Evolutionary conservation across 352 stramenopile species (phyloP).

Genomic region (Phytophthora idaei): DNA sequence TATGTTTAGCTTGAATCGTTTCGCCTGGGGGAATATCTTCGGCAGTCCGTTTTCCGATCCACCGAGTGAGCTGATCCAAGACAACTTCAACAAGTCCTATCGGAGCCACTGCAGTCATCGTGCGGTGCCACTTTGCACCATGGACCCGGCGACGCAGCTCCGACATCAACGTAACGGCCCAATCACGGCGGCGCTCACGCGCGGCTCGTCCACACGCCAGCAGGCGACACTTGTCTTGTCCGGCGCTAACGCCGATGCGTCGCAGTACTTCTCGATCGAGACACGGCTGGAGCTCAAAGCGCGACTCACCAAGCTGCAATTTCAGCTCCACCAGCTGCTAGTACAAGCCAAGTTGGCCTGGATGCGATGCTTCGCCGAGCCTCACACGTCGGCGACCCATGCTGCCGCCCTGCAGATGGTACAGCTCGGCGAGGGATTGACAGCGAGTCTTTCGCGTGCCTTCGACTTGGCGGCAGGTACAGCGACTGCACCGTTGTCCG

Average conservation of each 20-base stretch:
- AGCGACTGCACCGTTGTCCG: conserved; percentile 36
- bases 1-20: conserved; percentile 17
- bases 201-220: conserved; percentile 29
- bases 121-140: conserved; percentile 26
- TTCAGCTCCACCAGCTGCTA: conserved; percentile 44
- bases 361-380: conserved; percentile 58
- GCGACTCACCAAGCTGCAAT: conserved; percentile 44
- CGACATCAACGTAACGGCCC: conserved; percentile 23
- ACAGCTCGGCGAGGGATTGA: conserved; percentile 46
- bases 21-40: background rate
- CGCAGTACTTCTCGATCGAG: conserved; percentile 67
- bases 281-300: conserved; percentile 59
- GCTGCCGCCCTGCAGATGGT: conserved; percentile 44
- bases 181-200: conserved; percentile 18
- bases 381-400: background rate
- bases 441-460: conserved; percentile 40
- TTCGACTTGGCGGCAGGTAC: conserved; percentile 46
- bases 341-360: conserved; percentile 64
- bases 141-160: conserved; percentile 28
- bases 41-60: background rate
- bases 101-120: conserved; percentile 22
- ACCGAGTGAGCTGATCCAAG: conserved; percentile 3
- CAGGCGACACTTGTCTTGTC: conserved; percentile 12
- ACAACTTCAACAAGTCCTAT: conserved; percentile 22
- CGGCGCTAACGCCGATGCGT: conserved; percentile 33